Evolutionary conservation across 2,329 filamentous ascomycete species (phyloP).

Genomic region (Penicillium crustosum): DNA sequence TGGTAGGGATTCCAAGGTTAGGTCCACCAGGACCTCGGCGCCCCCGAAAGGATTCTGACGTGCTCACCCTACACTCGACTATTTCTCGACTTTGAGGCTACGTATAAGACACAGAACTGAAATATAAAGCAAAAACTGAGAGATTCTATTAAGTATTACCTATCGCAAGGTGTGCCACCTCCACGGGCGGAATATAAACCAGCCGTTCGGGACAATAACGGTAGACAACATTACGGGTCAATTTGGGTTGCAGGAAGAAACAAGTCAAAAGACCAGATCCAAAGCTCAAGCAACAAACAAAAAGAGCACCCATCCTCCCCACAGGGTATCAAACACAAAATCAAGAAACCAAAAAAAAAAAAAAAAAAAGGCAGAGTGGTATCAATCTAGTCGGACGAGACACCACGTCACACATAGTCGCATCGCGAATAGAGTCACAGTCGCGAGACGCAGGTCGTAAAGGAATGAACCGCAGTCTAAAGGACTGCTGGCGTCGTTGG

Average conservation of each 20-base stretch:
- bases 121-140: constrained; percentile 24
- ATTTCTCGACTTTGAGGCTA: not conserved
- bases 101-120: not conserved
- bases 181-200: constrained; percentile 17
- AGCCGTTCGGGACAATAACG: constrained; percentile 21
- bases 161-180: constrained; percentile 33
- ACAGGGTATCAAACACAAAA: constrained; percentile 38
- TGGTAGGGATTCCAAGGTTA: too few relatives aligned
- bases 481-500: constrained; percentile 8
- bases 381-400: constrained; percentile 32
- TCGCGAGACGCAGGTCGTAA: constrained; percentile 38
- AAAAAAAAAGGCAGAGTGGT: constrained; percentile 27
- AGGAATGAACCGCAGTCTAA: constrained; percentile 31
- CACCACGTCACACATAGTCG: constrained; percentile 32
- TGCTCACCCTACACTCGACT: not conserved
- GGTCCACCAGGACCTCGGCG: not conserved
- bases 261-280: constrained; percentile 16
- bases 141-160: constrained; percentile 43
- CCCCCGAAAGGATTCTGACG: not conserved
- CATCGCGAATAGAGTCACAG: constrained; percentile 32
- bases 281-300: constrained; percentile 22
- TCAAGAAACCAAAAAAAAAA: constrained; percentile 25
- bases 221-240: constrained; percentile 28
- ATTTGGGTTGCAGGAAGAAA: constrained; percentile 22
- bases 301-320: constrained; percentile 31